Conservation (phyloP, 208 protist species). For the Sergeia podlipaevii region DNA sequence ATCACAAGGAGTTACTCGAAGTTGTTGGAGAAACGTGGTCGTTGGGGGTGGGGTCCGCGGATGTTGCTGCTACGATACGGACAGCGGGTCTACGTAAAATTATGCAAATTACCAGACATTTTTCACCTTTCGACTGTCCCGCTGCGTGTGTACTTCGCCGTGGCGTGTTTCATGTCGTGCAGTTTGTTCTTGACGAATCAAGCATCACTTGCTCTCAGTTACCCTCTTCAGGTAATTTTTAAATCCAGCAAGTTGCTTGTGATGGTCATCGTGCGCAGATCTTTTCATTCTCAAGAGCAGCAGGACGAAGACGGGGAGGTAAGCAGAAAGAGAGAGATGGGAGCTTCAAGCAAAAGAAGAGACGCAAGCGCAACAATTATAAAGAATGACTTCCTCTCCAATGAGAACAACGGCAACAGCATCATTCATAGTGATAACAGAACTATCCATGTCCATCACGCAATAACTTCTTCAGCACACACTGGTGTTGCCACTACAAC, state of each 20-base stretch:
- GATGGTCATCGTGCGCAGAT: slow-evolving; percentile 33
- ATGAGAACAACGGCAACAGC: no score
- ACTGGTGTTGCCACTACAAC: no score
- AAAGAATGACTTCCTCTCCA: neutral
- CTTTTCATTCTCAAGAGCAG: neutral
- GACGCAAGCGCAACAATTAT: neutral
- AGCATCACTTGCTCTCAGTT: slow-evolving; percentile 37
- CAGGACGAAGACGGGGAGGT: neutral
- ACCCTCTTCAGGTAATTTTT: slow-evolving; percentile 54
- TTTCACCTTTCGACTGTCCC: slow-evolving; percentile 21
- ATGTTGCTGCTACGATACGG: neutral
- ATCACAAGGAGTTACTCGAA: no score
- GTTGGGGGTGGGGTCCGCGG: no score
- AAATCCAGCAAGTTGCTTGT: slow-evolving; percentile 63
- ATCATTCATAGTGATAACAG: no score
- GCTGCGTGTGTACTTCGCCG: slow-evolving; percentile 32
- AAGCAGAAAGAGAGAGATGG: no score
- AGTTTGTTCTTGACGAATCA: slow-evolving; percentile 48
- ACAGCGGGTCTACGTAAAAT: neutral
- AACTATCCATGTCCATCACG: no score
- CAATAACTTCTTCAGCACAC: no score
- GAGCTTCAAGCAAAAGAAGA: slow-evolving; percentile 1
- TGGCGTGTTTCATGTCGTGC: slow-evolving; percentile 35
- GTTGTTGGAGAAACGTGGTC: no score
- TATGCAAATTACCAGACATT: neutral